Percentiles rank a stretch among this genome's conserved stretches.
These are phyloP conservation scores for Ciborinia camelliae DNA, from an alignment of 2,329 filamentous ascomycete species.

Conservation along the genomic window DNA sequence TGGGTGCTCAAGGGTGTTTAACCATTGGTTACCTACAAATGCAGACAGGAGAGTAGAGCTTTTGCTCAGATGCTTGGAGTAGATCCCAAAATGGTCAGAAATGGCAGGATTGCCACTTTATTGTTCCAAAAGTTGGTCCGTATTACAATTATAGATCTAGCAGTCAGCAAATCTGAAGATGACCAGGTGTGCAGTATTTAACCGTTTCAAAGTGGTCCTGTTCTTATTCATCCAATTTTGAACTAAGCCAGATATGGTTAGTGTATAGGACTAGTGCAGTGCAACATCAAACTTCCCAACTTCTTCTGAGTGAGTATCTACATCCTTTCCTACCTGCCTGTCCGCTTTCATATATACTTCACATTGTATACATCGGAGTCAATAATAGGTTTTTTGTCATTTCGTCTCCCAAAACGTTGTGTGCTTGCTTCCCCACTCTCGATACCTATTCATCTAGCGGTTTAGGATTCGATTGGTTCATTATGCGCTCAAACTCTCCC, in stretches of 20 bases:
- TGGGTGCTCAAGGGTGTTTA: not conserved
- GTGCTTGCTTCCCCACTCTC: not conserved
- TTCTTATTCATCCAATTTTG: not conserved
- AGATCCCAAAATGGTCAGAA: not conserved
- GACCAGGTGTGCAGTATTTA: fast-evolving
- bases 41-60: not conserved
- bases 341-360: not conserved
- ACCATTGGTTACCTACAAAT: not conserved
- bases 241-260: not conserved
- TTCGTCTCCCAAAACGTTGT: not conserved
- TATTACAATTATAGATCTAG: not conserved
- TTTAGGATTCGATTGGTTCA: not conserved
- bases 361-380: not conserved
- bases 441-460: not conserved
- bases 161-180: not conserved
- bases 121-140: not conserved
- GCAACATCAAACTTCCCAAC: not conserved
- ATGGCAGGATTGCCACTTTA: not conserved
- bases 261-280: too few relatives aligned
- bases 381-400: not conserved
- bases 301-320: too few relatives aligned
- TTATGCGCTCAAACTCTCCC: not conserved
- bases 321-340: not conserved
- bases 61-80: not conserved
- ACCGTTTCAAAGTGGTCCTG: not conserved